phyloP scores from a whole-genome alignment of 2,329 filamentous ascomycete genomes.

The Blumeriella jaapii region DNA sequence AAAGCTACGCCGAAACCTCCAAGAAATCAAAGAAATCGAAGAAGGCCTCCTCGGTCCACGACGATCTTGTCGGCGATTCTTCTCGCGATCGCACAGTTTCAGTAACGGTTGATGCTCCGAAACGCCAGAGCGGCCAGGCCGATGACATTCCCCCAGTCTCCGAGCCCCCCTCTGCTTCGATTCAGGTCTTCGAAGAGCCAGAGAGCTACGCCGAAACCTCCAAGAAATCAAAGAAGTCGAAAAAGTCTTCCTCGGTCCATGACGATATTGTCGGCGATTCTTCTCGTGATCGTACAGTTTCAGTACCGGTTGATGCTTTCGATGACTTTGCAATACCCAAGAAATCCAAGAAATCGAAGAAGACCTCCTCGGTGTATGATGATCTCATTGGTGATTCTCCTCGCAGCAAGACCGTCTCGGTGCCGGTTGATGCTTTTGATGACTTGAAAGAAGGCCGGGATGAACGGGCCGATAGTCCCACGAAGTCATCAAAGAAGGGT shows the following conservation, averaged over 20 bases:
- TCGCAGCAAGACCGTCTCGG: constrained; percentile 15
- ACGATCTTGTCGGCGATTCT: constrained; percentile 29
- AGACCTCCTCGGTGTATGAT: constrained; percentile 26
- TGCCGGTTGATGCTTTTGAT: constrained; percentile 25
- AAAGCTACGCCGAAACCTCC: constrained; percentile 22
- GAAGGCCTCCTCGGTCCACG: constrained; percentile 24
- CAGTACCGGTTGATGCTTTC: no score
- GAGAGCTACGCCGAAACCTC: constrained; percentile 23
- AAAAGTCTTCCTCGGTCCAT: constrained; percentile 22
- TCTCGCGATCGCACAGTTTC: constrained; percentile 14
- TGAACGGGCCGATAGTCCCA: constrained; percentile 28
- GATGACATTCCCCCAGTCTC: constrained; percentile 20
- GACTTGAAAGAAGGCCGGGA: constrained; percentile 27
- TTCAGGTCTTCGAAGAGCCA: constrained; percentile 21
- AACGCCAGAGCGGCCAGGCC: constrained; percentile 26
- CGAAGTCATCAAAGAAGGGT: constrained; percentile 31
- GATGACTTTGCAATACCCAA: constrained; percentile 24
- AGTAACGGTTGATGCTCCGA: no score
- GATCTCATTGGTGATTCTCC: constrained; percentile 28
- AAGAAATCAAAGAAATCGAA: constrained; percentile 25
- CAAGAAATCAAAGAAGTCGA: constrained; percentile 24
- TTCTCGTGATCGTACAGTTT: constrained; percentile 13
- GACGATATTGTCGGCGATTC: constrained; percentile 30
- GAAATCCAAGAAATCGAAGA: constrained; percentile 24
- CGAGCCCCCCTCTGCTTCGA: constrained; percentile 8